Evolutionary conservation across 208 protist species (phyloP), one percentile per base, ranked within the genome.

Genomic region (Leishmania aethiopica): DNA sequence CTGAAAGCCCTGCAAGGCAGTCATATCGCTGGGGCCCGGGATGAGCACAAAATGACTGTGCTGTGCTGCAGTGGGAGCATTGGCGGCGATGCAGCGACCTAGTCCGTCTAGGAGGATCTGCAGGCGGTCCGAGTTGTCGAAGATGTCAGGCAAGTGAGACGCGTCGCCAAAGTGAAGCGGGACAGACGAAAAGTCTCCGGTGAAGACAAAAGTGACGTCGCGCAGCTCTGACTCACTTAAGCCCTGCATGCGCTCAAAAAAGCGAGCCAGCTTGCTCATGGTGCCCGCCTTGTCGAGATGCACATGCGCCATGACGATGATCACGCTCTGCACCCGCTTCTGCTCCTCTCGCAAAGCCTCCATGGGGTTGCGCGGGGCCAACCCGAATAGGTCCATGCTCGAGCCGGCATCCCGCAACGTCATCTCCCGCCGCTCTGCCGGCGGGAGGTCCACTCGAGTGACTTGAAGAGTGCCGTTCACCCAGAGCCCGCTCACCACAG

Each of bases 201-300:
- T 88, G 71, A 98, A 84, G 25, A 97, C 88, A 81, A 98, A 89
- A 2, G 93, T 96, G 32, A 93, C 96, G 55, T 95, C 90, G 7
- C 86, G 82, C 73, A 98, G 83, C 84, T 96, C 95, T 74, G 71
- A 73, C 77, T 96, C 93, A 42, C 90, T 87, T 42, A 94, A 89
- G n/a, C 92, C 88, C 75, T 98, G 91, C 92, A 98, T 96, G 15
- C 91, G 85, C 59, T 88, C 86, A 64, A 98, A 97, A 49, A 98
- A 97, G 77, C 69, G 82, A 47, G 84, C 78, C 11, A 98, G 79
- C 35, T 82, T 85, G 28, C 45, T 67, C 78, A 96, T 84, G n/a
- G 92, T 96, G 28, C 78, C 74, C 28, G 87, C 79, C 75, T 90
- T 88, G 82, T 98, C 95, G 8, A 98, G 88, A 77, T 96, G 87